Evolutionary conservation across 768 basidiomycete species (phyloP), one percentile per base, ranked within the genome.

Genomic region (Lentinula edodes): DNA sequence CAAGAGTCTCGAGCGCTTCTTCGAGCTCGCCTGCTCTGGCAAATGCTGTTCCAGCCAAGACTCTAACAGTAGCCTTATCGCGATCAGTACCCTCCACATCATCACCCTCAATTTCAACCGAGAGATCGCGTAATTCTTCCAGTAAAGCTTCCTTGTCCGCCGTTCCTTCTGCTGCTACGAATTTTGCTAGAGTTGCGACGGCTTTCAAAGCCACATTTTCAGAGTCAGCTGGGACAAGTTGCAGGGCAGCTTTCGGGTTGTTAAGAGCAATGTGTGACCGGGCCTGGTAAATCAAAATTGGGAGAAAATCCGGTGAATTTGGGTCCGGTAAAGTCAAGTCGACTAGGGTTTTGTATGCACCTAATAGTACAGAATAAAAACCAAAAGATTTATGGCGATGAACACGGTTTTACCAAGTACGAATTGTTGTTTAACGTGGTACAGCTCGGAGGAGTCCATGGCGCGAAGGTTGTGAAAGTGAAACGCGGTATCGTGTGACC

Each of bases 1-100:
- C 87, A 36, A 98, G 79, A 0, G 91, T 95, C 73, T 96, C 95
- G 28, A 97, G 76, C 1, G 94, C 95, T 74, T 98, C 95, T 73
- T 97, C 95, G 10, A 90, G 74, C 74, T 97, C 95, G 2, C 88
- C 89, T 15, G 91, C 91, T 38, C 84, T 77, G 15, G 87, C 82
- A 71, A 96, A 96, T 0, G 93, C 91, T 12, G 89, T 93, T n/a
- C 88, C 93, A 35, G 92, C 91, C 18, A 93, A 74, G 34, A 92
- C 90, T 58, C 86, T 80, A 6, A 95, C 92, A 48, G 86, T 71
- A 18, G 85, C 83, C 70, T 86, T 91, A 65, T 91, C 92, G 61
- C 77, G 80, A 20, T 86, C 82, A n/a, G 75, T 80, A 0, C 80
- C 81, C 53, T 88, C 88, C 16, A 75, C 81, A 67, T 91, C 91